Conservation (phyloP, 179 eudicot genomes). For the Corrigiola litoralis region DNA sequence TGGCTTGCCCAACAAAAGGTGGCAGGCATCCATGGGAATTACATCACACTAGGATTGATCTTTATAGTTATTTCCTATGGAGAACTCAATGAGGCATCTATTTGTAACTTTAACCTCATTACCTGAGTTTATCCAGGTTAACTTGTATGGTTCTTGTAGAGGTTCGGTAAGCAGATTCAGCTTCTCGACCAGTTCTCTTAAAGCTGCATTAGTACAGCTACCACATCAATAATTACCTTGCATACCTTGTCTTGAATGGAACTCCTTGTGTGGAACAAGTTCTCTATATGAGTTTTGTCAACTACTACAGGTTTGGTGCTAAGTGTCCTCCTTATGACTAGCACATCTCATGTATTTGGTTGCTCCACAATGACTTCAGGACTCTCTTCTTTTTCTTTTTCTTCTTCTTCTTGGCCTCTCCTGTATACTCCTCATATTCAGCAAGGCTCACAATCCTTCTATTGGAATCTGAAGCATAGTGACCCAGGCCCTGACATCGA, state of each 20-base stretch:
- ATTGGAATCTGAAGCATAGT: not conserved
- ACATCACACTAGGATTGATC: not conserved
- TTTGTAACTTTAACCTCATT: not conserved
- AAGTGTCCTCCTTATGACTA: not conserved
- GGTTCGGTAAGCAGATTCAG: not conserved
- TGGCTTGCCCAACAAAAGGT: not conserved
- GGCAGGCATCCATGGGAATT: not conserved
- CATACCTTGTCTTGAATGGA: not conserved
- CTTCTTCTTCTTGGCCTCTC: too few relatives aligned
- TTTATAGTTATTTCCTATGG: not conserved
- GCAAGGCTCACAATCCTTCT: not conserved
- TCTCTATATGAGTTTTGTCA: not conserved
- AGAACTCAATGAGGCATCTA: not conserved
- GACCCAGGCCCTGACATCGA: not conserved
- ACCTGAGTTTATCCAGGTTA: not conserved
- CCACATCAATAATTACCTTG: not conserved
- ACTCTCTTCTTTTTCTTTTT: too few relatives aligned
- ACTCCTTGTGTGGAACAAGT: not conserved
- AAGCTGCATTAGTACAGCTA: not conserved
- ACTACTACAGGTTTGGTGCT: not conserved
- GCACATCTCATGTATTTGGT: not conserved
- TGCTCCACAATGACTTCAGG: too few relatives aligned
- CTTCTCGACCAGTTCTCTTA: not conserved
- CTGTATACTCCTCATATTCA: not conserved
- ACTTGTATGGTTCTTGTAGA: not conserved